phyloP scores from a whole-genome alignment of 192 early-diverging fungal genomes.

The Chytriomyces confervae region DNA sequence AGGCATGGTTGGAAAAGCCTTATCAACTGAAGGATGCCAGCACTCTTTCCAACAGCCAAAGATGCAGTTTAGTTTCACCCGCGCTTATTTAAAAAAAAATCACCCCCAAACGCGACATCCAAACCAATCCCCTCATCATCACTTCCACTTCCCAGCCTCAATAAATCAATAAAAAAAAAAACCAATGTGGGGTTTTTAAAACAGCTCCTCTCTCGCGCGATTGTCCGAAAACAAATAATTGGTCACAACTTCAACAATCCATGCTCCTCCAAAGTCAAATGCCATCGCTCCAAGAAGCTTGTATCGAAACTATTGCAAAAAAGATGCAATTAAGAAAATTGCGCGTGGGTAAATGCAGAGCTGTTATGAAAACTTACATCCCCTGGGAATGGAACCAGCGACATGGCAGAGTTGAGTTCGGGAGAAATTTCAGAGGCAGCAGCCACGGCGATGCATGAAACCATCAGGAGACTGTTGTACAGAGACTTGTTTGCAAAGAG shows the following conservation, averaged over 20 bases:
- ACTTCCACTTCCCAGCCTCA: too few relatives aligned
- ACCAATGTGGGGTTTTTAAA: background rate
- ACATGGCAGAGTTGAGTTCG: slow-evolving; percentile 87
- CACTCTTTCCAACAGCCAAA: too few relatives aligned
- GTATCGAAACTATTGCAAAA: slow-evolving; percentile 69
- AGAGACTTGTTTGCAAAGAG: slow-evolving; percentile 91
- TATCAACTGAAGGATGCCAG: background rate
- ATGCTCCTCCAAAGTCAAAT: slow-evolving; percentile 86
- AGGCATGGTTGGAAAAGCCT: too few relatives aligned
- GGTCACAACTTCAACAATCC: slow-evolving; percentile 77
- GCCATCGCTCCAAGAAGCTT: slow-evolving; percentile 83
- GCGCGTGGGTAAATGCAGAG: too few relatives aligned
- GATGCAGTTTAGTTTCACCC: too few relatives aligned
- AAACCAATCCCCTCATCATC: background rate
- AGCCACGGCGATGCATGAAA: slow-evolving; percentile 82
- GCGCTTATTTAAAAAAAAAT: too few relatives aligned
- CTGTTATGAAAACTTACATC: too few relatives aligned
- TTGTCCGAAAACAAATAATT: slow-evolving; percentile 87
- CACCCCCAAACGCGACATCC: too few relatives aligned
- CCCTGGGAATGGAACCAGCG: slow-evolving; percentile 89
- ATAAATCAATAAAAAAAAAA: background rate
- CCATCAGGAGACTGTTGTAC: slow-evolving; percentile 84
- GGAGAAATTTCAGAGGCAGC: slow-evolving; percentile 89
- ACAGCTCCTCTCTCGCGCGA: slow-evolving; percentile 62
- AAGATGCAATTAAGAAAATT: too few relatives aligned